Evolutionary conservation across 2,329 filamentous ascomycete species (phyloP).

Genomic region (Sclerotinia subarctica): DNA sequence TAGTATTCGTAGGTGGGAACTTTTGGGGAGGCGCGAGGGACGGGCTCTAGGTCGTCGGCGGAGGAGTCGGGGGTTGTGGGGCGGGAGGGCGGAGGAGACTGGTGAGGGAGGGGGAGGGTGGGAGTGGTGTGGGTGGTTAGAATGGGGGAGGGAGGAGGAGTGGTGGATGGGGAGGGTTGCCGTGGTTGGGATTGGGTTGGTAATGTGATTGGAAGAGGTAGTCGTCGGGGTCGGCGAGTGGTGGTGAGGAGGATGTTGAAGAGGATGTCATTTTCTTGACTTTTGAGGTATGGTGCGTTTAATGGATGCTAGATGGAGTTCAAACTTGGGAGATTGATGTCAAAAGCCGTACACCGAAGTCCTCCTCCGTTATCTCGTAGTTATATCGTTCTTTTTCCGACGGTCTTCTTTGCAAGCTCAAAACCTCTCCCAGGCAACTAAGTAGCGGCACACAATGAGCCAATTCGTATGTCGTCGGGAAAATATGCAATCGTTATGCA

Average conservation of each 20-base stretch:
- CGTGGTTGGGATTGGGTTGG: background rate
- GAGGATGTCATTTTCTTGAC: constrained; percentile 14
- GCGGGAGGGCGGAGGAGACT: constrained; percentile 85
- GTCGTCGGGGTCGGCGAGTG: constrained; percentile 8
- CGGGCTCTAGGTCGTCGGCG: constrained; percentile 72
- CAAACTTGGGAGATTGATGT: too few relatives aligned
- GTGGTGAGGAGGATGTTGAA: constrained; percentile 11
- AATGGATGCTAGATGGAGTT: rapidly evolving
- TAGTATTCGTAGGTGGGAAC: constrained; percentile 99
- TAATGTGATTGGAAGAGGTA: constrained; percentile 15
- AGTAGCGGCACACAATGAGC: background rate
- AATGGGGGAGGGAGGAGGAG: constrained; percentile 83
- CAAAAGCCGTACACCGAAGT: too few relatives aligned
- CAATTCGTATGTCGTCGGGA: background rate
- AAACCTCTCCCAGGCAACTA: background rate
- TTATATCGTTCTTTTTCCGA: background rate
- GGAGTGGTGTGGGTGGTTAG: too few relatives aligned
- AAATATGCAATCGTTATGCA: background rate
- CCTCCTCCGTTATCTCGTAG: background rate
- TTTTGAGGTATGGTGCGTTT: background rate
- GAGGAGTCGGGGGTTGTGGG: constrained; percentile 91
- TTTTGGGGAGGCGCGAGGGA: constrained; percentile 83
- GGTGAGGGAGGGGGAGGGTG: background rate
- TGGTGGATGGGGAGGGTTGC: background rate
- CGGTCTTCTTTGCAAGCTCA: background rate